Percentiles rank a stretch among this genome's conserved stretches.
phyloP scores from a whole-genome alignment of 108 stramenopile species.

The Mayamaea pseudoterrestris region DNA sequence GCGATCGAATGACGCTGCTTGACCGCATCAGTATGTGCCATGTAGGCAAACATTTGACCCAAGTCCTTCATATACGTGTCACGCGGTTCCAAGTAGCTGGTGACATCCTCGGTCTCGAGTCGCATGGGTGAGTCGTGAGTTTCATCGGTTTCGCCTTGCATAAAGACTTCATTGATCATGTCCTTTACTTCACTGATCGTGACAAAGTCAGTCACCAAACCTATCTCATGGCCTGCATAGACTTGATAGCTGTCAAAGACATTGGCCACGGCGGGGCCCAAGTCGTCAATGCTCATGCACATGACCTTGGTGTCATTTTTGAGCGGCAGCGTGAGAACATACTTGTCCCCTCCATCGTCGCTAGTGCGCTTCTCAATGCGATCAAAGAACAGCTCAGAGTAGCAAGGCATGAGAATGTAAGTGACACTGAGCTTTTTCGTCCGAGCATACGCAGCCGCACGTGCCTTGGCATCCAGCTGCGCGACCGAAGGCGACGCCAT shows the following conservation, averaged over 20 bases:
- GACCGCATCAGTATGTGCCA: slow-evolving; percentile 26
- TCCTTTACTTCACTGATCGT: slow-evolving; percentile 20
- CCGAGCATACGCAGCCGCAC: slow-evolving; percentile 39
- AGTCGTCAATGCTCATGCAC: slow-evolving; percentile 46
- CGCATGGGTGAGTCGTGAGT: too few species aligned
- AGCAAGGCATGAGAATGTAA: slow-evolving; percentile 43
- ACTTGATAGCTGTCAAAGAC: slow-evolving; percentile 47
- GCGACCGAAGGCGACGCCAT: neutral
- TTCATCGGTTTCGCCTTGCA: slow-evolving; percentile 2
- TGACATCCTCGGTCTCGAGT: slow-evolving; percentile 7
- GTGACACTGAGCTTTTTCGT: slow-evolving; percentile 39
- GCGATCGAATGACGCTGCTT: slow-evolving; percentile 27
- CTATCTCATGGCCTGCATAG: slow-evolving; percentile 54
- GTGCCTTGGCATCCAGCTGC: slow-evolving; percentile 28
- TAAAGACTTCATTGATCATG: slow-evolving; percentile 21
- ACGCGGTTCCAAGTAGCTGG: slow-evolving; percentile 11
- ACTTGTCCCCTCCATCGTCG: slow-evolving; percentile 6
- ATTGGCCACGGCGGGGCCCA: slow-evolving; percentile 43
- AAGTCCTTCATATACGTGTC: slow-evolving; percentile 49
- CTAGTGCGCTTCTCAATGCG: slow-evolving; percentile 14
- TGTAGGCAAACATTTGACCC: slow-evolving; percentile 33
- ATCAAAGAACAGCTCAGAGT: slow-evolving; percentile 28
- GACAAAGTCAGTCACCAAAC: slow-evolving; percentile 35
- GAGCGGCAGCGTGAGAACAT: slow-evolving; percentile 10
- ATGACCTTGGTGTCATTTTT: slow-evolving; percentile 20